Base-by-base conservation (phyloP, 2,329 filamentous ascomycete genomes). In the Diplodia scrobiculata region DNA sequence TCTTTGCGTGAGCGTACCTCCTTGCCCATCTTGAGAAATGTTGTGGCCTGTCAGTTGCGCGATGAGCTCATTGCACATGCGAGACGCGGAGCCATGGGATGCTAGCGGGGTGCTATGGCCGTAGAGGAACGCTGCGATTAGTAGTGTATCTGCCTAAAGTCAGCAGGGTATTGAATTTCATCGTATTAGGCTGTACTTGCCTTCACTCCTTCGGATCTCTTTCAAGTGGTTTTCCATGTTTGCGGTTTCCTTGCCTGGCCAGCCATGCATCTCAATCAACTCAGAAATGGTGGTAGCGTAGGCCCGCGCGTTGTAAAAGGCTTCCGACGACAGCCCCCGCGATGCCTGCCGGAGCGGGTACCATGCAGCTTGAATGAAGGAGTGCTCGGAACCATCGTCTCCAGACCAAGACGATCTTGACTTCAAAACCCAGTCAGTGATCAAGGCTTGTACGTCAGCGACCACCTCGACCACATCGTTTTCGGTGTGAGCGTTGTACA, bases 41-140 rank as follows among this genome's bases (percentile, higher is more conserved):
- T 84, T 80, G n/a, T 83, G 70, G 3, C 81, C 83, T 2, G 85
- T 88, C n/a, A 85, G 76, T 68, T 86, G 84, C 14, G 86, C 84
- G 54, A 89, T 77, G 36, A 88, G 72, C 71, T 88, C 85, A 71
- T 87, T 89, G 72, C 84, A 86, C 63, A 86, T 75, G 67, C 82
- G 79, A 66, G 79, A 80, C 41, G 84, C 81, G 7, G 79, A 73
- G 47, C 81, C 79, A 19, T 79, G 82, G 5, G 78, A 76, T 1
- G 81, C 73, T 5, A 87, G 76, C 2, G 81, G 79, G 27, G 82
- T 79, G 51, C 80, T 80, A 67, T 83, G 79, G 2, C 82, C 80
- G 50, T 79, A 77, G 36, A 88, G 70, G 68, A 80, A 79, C 1
- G 82, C 80, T 38, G 82, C 73, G 1, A 83, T 77, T 9, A 78